Evolutionary conservation across 2,329 filamentous ascomycete genomes (phyloP).

Genomic region (Thermothelomyces thermophilus): DNA sequence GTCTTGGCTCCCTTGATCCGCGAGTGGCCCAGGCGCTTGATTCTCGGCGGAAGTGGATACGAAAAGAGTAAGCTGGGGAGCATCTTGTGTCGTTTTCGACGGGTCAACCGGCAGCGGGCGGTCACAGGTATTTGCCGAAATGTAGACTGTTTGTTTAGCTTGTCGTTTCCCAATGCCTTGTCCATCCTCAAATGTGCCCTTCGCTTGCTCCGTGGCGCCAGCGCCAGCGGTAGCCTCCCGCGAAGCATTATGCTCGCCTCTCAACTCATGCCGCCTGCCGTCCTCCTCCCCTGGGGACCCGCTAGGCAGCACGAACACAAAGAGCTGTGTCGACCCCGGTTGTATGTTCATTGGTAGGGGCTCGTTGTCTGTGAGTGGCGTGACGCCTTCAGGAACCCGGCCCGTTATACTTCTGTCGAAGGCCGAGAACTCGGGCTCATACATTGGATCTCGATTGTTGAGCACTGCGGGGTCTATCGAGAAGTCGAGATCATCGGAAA

Average conservation of each 20-base stretch:
- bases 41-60: conserved; percentile 62
- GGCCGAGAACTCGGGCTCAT: conserved; percentile 55
- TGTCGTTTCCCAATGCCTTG: conserved; percentile 17
- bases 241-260: conserved; percentile 17
- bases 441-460: conserved; percentile 31
- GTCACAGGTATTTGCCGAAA: conserved; percentile 80
- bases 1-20: conserved; percentile 39
- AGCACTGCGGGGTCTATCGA: conserved; percentile 2
- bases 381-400: conserved; percentile 47
- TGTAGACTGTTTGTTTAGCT: conserved; percentile 54
- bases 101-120: conserved; percentile 58
- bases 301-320: conserved; percentile 53
- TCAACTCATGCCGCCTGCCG: conserved; percentile 19
- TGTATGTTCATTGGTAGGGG: conserved; percentile 52
- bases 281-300: conserved; percentile 38
- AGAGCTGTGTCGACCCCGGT: conserved; percentile 56
- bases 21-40: conserved; percentile 58
- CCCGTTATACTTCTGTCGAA: conserved; percentile 59
- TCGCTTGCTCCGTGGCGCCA: conserved; percentile 13
- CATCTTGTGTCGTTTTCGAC: conserved; percentile 37
- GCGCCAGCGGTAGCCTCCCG: conserved; percentile 20
- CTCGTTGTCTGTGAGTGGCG: conserved; percentile 56
- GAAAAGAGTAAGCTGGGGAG: conserved; percentile 72
- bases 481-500: conserved; percentile 21
- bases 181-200: neutral